Conservation (phyloP, 1,284 basidiomycete genomes). For the Trametes versicolor region DNA sequence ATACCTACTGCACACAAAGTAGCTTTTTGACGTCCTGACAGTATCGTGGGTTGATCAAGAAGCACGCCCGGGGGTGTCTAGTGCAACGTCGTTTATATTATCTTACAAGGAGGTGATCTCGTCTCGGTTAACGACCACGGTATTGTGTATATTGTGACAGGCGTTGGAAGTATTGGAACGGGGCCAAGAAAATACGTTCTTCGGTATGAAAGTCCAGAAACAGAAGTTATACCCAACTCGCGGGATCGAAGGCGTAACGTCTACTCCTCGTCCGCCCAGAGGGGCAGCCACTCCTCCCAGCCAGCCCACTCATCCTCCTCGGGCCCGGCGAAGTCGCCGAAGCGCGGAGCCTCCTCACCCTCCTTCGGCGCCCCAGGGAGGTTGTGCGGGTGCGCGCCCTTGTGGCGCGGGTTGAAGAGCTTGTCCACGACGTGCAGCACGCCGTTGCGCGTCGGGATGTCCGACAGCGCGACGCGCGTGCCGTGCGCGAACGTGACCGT, state of each 20-base stretch:
- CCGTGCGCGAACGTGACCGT: constrained; percentile 66
- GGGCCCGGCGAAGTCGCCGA: background rate
- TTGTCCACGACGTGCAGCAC: constrained; percentile 65
- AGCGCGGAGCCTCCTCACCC: constrained; percentile 19
- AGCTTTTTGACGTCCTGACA: no score
- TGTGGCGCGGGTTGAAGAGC: constrained; percentile 55
- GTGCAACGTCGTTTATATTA: no score
- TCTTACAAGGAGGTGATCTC: no score
- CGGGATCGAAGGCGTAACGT: background rate
- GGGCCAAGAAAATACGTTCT: no score
- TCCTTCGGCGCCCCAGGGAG: constrained; percentile 25
- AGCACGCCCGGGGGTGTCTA: no score
- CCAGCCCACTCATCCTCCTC: constrained; percentile 57
- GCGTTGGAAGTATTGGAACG: no score
- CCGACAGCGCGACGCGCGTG: constrained; percentile 54
- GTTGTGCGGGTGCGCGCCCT: constrained; percentile 34
- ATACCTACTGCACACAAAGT: no score
- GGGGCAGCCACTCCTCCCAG: constrained; percentile 67
- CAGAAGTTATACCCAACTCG: no score
- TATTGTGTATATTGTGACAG: no score
- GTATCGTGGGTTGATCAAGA: no score
- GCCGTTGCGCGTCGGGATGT: constrained; percentile 70
- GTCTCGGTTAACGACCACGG: no score
- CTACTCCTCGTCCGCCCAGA: constrained; percentile 48
- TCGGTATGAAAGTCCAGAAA: no score